phyloP scores from a whole-genome alignment of 2,329 filamentous ascomycete genomes.

The Colletotrichum viniferum region DNA sequence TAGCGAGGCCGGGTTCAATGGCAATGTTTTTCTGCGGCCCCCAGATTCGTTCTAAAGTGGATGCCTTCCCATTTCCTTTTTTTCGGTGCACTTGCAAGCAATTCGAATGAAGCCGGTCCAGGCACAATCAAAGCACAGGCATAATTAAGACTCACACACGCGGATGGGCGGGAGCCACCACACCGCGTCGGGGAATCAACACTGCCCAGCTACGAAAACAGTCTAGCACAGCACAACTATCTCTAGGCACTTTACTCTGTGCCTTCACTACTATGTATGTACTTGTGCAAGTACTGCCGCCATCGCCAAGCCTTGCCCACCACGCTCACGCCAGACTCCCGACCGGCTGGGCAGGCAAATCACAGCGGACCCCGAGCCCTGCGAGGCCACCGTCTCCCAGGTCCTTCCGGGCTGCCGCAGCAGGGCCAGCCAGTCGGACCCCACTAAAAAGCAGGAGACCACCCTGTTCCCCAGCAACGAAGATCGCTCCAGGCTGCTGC shows the following conservation, averaged over 20 bases:
- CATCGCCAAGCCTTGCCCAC: background rate
- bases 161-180: background rate
- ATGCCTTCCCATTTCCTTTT: background rate
- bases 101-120: background rate
- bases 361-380: background rate
- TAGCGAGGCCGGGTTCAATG: background rate
- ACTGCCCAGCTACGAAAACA: background rate
- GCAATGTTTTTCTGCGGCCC: background rate
- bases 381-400: background rate
- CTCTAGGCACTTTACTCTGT: too few relatives aligned
- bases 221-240: background rate
- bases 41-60: background rate
- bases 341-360: background rate
- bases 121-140: background rate
- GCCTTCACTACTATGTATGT: too few relatives aligned
- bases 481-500: conserved; percentile 20
- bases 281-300: background rate
- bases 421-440: background rate
- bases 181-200: background rate
- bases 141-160: background rate
- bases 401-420: background rate
- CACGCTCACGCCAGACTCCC: background rate
- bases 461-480: conserved; percentile 23
- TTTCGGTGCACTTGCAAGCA: background rate
- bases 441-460: background rate